Conservation (phyloP, 495 filamentous ascomycete genomes). For the Glarea lozoyensis region DNA sequence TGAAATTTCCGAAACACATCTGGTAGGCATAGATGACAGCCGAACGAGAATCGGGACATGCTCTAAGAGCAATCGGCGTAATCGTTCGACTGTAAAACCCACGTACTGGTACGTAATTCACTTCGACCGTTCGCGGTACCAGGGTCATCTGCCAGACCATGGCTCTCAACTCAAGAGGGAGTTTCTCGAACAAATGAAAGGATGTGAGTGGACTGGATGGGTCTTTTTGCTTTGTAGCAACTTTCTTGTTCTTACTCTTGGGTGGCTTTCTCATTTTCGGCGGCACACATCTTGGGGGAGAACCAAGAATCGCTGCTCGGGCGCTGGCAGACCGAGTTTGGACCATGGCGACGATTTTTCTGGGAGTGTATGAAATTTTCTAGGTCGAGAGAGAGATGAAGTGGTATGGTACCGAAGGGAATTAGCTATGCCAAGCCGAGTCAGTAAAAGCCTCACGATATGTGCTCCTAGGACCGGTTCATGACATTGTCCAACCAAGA, state of each 20-base stretch:
- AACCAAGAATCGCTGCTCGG: no score
- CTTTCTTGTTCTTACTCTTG: no score
- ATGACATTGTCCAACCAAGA: no score
- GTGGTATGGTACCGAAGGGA: no score
- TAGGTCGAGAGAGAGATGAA: no score
- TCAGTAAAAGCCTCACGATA: no score
- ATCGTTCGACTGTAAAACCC: slow-evolving; percentile 3
- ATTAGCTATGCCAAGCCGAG: no score
- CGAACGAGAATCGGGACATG: slow-evolving; percentile 5
- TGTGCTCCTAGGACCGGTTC: no score
- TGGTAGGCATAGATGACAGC: slow-evolving; percentile 5
- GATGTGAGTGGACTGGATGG: background rate
- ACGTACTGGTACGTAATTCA: background rate
- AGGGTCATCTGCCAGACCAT: slow-evolving; percentile 6
- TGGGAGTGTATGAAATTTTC: no score
- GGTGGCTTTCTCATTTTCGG: background rate
- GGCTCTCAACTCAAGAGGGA: slow-evolving; percentile 5
- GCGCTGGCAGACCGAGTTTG: no score
- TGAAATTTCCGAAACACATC: slow-evolving; percentile 6
- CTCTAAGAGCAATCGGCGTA: slow-evolving; percentile 2
- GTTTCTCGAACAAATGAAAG: slow-evolving; percentile 5
- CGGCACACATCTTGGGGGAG: background rate
- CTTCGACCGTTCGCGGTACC: slow-evolving; percentile 6
- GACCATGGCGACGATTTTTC: no score
- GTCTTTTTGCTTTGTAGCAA: no score